A percentile compares a stretch with the other conserved stretches of the same genome.
These are phyloP conservation scores for Aspergillus costaricaensis DNA, from an alignment of 2,329 filamentous ascomycete genomes.

Conservation along the genomic window DNA sequence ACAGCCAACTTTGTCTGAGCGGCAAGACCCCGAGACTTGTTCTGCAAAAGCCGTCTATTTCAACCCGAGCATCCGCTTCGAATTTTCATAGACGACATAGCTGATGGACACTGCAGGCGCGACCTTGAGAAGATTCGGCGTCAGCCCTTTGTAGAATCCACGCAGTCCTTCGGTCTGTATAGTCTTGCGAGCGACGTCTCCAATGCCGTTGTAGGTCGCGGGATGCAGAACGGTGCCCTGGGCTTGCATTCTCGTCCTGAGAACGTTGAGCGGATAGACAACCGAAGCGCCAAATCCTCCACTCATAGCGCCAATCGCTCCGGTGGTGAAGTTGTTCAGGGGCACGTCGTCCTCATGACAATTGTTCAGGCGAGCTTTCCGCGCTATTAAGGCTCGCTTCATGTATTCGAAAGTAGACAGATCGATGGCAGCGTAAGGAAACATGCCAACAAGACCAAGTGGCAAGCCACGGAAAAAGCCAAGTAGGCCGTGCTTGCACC, in stretches of 20 bases:
- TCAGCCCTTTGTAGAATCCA: conserved; percentile 91
- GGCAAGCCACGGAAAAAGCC: conserved; percentile 89
- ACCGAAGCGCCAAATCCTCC: conserved; percentile 90
- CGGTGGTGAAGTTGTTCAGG: conserved; percentile 80
- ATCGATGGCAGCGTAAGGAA: conserved; percentile 96
- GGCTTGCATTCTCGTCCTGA: conserved; percentile 87
- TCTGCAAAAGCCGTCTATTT: conserved; percentile 33
- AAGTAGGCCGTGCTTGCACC: conserved; percentile 69
- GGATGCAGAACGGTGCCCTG: conserved; percentile 93
- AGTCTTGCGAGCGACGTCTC: conserved; percentile 84
- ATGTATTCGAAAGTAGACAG: conserved; percentile 93
- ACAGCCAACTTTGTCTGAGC: not conserved
- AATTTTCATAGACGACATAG: conserved; percentile 90
- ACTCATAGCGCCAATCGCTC: conserved; percentile 84
- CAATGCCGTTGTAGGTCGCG: conserved; percentile 84
- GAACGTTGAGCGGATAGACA: conserved; percentile 92
- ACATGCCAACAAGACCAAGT: conserved; percentile 94
- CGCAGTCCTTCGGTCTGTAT: conserved; percentile 77
- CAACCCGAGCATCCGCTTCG: conserved; percentile 69
- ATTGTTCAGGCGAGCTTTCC: conserved; percentile 68
- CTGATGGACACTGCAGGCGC: conserved; percentile 94
- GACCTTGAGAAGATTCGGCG: conserved; percentile 93
- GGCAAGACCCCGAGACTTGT: not conserved
- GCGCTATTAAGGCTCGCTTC: conserved; percentile 71
- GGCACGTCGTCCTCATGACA: conserved; percentile 81